Base-by-base conservation (phyloP, 202 grass and related monocot species). In the Setaria italica region DNA sequence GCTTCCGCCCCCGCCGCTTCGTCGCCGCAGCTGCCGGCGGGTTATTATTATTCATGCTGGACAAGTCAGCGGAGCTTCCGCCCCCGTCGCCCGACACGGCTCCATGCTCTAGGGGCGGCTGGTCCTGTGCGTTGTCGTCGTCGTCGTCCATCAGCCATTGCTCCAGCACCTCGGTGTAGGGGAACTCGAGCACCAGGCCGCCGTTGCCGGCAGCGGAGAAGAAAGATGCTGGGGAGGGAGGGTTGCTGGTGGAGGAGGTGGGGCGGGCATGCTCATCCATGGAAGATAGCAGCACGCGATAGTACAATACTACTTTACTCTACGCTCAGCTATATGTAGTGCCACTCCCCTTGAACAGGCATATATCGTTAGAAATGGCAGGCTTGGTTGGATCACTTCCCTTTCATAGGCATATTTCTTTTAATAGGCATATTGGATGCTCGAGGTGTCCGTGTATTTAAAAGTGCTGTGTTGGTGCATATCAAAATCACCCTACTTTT, bases 131-230 rank as follows among this genome's bases (percentile, higher is more conserved):
- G 47, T 51, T 29, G 25, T 51, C 13, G 25, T 51, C 46, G 47
- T 50, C 21, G 47, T 51, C 48, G 9, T 53, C 47, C 15, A 53
- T 16, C 4, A 74, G 32, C 72, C 72, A 74, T 55, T 74, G 49
- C 72, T 74, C 72, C 3, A 49, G 72, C 12, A 74, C 72, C 48
- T 55, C 72, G 72, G 30, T 74, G 72, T 32, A 55, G 30, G 34
- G 30, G 72, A 74, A 74, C 72, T 74, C 72, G 49, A 74, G 49
- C 72, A 74, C 49, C 39, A 41, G 5, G 0, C 5, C 2, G 72
- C 25, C 13, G 32, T 55, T 74, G 49, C 50, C 30, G 30, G 49
- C 32, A 2, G 72, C 16, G 72, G 13, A 33, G 70, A 53, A 51
- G 47, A 73, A 73, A 29, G 70, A 73, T 13, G 49, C 49, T 32